phyloP scores from a whole-genome alignment of 495 filamentous ascomycete species.

The Neurospora discreta region DNA sequence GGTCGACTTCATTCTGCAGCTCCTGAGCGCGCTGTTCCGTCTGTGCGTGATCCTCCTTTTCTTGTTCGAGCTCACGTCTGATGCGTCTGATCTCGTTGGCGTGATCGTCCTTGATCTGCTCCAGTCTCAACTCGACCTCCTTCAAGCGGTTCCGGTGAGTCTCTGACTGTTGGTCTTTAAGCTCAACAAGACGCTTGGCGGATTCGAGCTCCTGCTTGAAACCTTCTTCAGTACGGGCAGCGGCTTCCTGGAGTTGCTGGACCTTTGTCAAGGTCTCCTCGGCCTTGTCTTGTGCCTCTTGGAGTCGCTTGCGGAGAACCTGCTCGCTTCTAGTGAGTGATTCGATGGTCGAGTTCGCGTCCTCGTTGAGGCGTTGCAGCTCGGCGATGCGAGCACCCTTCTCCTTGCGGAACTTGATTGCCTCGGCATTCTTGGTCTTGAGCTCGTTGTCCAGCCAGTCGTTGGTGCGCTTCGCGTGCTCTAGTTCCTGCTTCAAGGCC shows the following conservation, averaged over 20 bases:
- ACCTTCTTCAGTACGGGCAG: constrained; percentile 63
- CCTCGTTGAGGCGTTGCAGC: constrained; percentile 80
- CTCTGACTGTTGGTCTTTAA: constrained; percentile 73
- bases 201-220: constrained; percentile 76
- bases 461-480: constrained; percentile 72
- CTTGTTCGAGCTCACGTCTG: constrained; percentile 70
- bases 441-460: constrained; percentile 88
- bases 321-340: constrained; percentile 69
- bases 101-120: constrained; percentile 68
- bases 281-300: constrained; percentile 74
- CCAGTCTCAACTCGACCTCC: constrained; percentile 66
- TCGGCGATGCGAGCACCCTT: constrained; percentile 78
- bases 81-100: constrained; percentile 70
- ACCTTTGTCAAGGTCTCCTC: constrained; percentile 73
- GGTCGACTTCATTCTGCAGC: constrained; percentile 61
- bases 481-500: constrained; percentile 76
- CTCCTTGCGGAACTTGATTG: constrained; percentile 86
- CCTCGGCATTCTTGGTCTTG: constrained; percentile 75
- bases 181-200: constrained; percentile 64
- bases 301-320: constrained; percentile 63
- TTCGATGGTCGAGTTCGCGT: constrained; percentile 63
- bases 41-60: constrained; percentile 57
- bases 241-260: constrained; percentile 74
- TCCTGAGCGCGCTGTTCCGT: constrained; percentile 61
- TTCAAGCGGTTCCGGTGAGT: constrained; percentile 71